phyloP scores from a whole-genome alignment of 495 filamentous ascomycete genomes.

The Hyaloscypha variabilis region DNA sequence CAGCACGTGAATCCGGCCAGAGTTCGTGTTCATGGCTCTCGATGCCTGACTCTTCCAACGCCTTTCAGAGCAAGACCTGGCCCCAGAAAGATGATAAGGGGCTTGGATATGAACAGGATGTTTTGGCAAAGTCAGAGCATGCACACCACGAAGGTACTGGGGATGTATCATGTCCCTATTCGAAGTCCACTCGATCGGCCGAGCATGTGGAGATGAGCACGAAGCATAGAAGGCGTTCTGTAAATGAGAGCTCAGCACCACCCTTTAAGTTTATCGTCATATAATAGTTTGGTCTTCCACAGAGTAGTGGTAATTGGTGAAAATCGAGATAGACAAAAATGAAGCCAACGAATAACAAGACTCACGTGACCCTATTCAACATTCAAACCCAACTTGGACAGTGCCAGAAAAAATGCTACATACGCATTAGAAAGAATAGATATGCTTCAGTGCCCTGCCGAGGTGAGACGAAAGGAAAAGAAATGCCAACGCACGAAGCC shows the following conservation, averaged over 20 bases:
- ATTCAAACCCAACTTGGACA: too few species aligned
- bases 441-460: too few species aligned
- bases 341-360: too few species aligned
- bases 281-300: too few species aligned
- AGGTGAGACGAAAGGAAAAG: too few species aligned
- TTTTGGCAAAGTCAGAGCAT: background rate
- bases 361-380: too few species aligned
- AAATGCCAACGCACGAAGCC: too few species aligned
- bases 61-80: background rate
- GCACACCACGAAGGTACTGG: background rate
- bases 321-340: too few species aligned
- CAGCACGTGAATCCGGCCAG: constrained; percentile 44
- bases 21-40: background rate
- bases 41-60: background rate
- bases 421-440: too few species aligned
- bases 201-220: background rate
- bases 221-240: background rate
- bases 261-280: too few species aligned
- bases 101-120: background rate
- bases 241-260: background rate
- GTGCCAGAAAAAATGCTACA: too few species aligned
- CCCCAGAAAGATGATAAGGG: background rate
- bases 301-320: too few species aligned
- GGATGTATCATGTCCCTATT: background rate
- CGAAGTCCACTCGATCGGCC: background rate